A percentile compares a stretch with the other conserved stretches of the same genome.
These are phyloP conservation scores for Fraxinus floribunda DNA, from an alignment of 305 asterid species.

Conservation along the genomic window DNA sequence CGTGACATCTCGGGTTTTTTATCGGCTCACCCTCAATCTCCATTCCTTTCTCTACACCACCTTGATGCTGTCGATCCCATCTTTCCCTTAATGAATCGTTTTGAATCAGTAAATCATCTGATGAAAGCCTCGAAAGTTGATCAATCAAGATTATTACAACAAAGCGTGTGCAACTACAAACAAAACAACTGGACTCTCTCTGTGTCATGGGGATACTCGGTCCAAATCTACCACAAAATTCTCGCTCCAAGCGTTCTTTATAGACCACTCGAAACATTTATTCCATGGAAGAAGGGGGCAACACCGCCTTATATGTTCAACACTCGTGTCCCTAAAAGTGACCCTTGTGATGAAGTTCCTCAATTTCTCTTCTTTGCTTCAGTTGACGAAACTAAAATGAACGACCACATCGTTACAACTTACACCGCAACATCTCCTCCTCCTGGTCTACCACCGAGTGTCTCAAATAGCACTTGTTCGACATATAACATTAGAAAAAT, in stretches of 20 bases:
- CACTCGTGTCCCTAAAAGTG: constrained; percentile 16
- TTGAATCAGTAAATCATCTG: constrained; percentile 36
- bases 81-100: constrained; percentile 44
- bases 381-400: constrained; percentile 12
- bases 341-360: constrained; percentile 36
- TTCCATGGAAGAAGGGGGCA: constrained; percentile 42
- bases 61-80: constrained; percentile 40
- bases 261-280: constrained; percentile 40
- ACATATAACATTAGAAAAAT: constrained; percentile 16
- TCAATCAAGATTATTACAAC: constrained; percentile 44
- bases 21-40: constrained; percentile 33
- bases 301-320: constrained; percentile 44
- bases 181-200: constrained; percentile 44
- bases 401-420: constrained; percentile 24
- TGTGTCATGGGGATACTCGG: constrained; percentile 48
- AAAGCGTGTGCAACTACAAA: constrained; percentile 42
- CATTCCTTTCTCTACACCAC: constrained; percentile 32
- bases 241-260: constrained; percentile 43
- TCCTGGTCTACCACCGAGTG: background rate
- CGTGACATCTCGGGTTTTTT: constrained; percentile 43
- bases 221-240: constrained; percentile 36
- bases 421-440: constrained; percentile 15
- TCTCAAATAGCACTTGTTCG: constrained; percentile 11
- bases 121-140: constrained; percentile 43
- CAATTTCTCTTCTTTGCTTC: constrained; percentile 24